A percentile compares a stretch with the other conserved stretches of the same genome.
These are phyloP conservation scores for Botrytis elliptica DNA, from an alignment of 2,329 filamentous ascomycete genomes.

Conservation along the genomic window DNA sequence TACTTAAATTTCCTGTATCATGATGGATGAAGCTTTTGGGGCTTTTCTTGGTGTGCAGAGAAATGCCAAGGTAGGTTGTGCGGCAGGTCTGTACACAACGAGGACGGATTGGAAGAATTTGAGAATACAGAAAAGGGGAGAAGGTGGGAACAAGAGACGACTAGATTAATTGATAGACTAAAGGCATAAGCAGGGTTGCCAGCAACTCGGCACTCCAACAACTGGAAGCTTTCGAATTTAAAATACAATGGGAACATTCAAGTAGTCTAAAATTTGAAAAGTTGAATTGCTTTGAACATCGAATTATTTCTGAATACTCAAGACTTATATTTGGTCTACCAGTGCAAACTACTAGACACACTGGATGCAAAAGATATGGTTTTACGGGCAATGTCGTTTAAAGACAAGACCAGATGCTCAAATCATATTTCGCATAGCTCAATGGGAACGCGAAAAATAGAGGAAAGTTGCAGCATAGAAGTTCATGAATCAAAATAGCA, in stretches of 20 bases:
- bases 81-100: neutral
- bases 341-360: neutral
- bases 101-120: neutral
- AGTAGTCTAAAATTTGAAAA: neutral
- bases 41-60: neutral
- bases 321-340: neutral
- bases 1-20: neutral
- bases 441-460: neutral
- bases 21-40: neutral
- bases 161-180: neutral
- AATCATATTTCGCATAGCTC: neutral
- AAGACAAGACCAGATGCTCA: neutral
- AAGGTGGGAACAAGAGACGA: neutral
- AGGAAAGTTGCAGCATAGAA: neutral
- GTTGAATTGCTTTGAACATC: neutral
- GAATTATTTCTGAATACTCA: neutral
- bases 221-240: neutral
- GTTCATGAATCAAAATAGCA: neutral
- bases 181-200: neutral
- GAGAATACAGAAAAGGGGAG: neutral
- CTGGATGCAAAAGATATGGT: neutral
- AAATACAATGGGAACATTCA: neutral
- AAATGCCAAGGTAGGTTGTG: neutral
- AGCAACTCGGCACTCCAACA: neutral
- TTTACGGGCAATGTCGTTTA: neutral